Evolutionary conservation across 805 yeast species (phyloP).

Genomic region (Candida nonsorbophila): DNA sequence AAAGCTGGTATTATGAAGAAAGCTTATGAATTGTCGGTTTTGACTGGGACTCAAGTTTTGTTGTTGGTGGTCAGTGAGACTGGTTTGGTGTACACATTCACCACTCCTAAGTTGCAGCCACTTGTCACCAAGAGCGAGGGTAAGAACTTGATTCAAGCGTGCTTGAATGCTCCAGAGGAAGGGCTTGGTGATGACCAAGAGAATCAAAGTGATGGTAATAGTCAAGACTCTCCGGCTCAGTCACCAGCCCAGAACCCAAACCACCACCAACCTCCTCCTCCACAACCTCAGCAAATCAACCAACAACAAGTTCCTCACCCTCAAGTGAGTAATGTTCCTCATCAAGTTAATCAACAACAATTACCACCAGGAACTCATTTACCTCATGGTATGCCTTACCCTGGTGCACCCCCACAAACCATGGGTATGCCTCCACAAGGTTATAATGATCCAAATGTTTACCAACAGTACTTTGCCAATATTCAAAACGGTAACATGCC

Average conservation of each 20-base stretch:
- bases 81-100: constrained; percentile 96
- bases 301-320: constrained; percentile 22
- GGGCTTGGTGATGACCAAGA: constrained; percentile 61
- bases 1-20: constrained; percentile 99
- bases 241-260: constrained; percentile 28
- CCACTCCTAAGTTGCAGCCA: constrained; percentile 98
- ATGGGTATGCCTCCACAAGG: constrained; percentile 43
- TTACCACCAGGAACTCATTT: constrained; percentile 36
- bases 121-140: constrained; percentile 97
- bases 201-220: constrained; percentile 45
- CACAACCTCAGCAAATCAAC: constrained; percentile 12
- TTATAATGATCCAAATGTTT: constrained; percentile 52
- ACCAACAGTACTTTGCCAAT: constrained; percentile 59
- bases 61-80: constrained; percentile 94
- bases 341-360: constrained; percentile 23
- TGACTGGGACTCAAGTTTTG: constrained; percentile 96
- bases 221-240: constrained; percentile 36
- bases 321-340: constrained; percentile 18
- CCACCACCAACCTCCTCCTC: constrained; percentile 15
- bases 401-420: constrained; percentile 27
- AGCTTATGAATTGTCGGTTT: constrained; percentile 95
- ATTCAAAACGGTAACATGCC: constrained; percentile 45
- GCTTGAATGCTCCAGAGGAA: constrained; percentile 95
- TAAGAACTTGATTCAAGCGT: constrained; percentile 92
- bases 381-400: constrained; percentile 43